Percentiles rank a stretch among this genome's conserved stretches.
Evolutionary conservation across 306 rosid genomes (phyloP).

Genomic region (Dalbergia oliveri): DNA sequence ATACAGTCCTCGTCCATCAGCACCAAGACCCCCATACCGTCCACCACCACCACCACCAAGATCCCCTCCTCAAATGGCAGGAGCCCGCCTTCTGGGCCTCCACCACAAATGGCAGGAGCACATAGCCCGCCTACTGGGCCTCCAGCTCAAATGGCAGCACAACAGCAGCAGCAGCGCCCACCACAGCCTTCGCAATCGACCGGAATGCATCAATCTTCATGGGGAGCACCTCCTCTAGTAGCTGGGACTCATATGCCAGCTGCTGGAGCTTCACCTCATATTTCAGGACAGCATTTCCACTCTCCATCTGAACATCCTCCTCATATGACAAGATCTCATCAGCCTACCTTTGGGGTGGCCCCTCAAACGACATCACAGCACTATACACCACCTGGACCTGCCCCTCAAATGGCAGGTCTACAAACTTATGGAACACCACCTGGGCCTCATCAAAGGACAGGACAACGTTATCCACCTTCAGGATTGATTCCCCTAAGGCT

Average conservation of each 20-base stretch:
- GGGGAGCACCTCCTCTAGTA: slow-evolving; percentile 51
- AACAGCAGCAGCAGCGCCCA: slow-evolving; percentile 33
- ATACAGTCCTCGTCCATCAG: slow-evolving; percentile 47
- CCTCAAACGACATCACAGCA: slow-evolving; percentile 44
- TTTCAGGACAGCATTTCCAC: slow-evolving; percentile 44
- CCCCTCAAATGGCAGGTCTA: slow-evolving; percentile 45
- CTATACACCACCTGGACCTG: slow-evolving; percentile 42
- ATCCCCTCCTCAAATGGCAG: slow-evolving; percentile 51
- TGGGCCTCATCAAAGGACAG: slow-evolving; percentile 36
- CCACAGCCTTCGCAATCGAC: slow-evolving; percentile 25
- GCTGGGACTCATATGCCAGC: slow-evolving; percentile 42
- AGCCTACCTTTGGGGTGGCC: slow-evolving; percentile 40
- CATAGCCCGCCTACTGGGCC: slow-evolving; percentile 32
- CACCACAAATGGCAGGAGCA: no score
- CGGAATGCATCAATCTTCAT: slow-evolving; percentile 48
- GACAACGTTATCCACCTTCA: slow-evolving; percentile 46
- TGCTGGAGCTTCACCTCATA: slow-evolving; percentile 49
- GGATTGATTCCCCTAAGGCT: slow-evolving; percentile 34
- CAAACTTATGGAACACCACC: slow-evolving; percentile 43
- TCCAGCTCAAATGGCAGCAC: slow-evolving; percentile 53
- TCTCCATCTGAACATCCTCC: slow-evolving; percentile 43
- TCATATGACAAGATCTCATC: slow-evolving; percentile 47
- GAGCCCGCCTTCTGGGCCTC: no score
- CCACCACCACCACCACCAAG: slow-evolving; percentile 47
- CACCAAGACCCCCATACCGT: slow-evolving; percentile 51